A percentile compares a stretch with the other conserved stretches of the same genome.
phyloP scores from a whole-genome alignment of 2,329 filamentous ascomycete species.

The Lasiodiplodia sp. region DNA sequence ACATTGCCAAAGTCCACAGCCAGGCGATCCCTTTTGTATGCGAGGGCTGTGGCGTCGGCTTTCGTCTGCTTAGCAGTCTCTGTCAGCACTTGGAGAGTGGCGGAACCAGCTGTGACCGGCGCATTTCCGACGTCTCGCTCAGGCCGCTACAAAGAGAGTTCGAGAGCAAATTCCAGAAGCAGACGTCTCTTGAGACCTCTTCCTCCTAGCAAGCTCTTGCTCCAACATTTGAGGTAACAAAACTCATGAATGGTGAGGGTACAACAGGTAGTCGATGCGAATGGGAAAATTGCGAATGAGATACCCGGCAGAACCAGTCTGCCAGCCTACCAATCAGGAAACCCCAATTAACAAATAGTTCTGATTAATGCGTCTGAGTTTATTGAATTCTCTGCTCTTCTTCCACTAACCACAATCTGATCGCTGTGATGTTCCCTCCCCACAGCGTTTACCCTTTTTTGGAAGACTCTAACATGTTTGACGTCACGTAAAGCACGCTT shows the following conservation, averaged over 20 bases:
- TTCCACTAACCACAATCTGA: too few species aligned
- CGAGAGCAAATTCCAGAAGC: not conserved
- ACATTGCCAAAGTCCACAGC: not conserved
- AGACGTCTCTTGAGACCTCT: not conserved
- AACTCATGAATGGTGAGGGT: not conserved
- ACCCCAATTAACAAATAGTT: not conserved
- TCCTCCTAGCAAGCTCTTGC: not conserved
- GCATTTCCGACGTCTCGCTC: slow-evolving; percentile 4
- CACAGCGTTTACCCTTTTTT: too few species aligned
- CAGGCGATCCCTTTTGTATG: slow-evolving; percentile 1
- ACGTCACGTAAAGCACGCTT: too few species aligned
- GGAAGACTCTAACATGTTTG: too few species aligned
- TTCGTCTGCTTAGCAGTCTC: slow-evolving; percentile 8
- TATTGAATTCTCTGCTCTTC: not conserved
- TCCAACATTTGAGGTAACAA: not conserved
- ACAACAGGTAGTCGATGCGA: not conserved
- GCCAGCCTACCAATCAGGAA: not conserved
- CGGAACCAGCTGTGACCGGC: not conserved
- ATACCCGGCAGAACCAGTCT: not conserved
- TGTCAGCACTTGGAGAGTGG: slow-evolving; percentile 18
- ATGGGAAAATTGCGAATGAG: not conserved
- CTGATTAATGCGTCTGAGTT: not conserved
- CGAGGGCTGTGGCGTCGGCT: not conserved
- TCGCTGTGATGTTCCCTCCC: too few species aligned
- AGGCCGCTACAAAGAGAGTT: not conserved